phyloP scores from a whole-genome alignment of 225 moss, liverwort and hornwort genomes.

The Thuidium tamariscinum region DNA sequence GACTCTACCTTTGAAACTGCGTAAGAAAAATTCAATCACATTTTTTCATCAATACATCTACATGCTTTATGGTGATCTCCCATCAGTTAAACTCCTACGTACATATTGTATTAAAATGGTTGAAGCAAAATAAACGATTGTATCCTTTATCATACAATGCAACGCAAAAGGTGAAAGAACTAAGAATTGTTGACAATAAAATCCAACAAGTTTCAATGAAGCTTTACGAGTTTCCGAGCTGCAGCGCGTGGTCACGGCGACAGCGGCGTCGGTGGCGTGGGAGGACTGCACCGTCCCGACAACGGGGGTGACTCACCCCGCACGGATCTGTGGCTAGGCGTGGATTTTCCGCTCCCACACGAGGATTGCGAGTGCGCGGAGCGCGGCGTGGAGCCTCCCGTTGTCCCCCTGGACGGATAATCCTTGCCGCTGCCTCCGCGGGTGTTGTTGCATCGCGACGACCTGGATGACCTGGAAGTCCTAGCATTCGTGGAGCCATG shows the following conservation, averaged over 20 bases:
- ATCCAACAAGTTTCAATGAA: neutral
- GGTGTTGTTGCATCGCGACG: neutral
- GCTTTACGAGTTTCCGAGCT: neutral
- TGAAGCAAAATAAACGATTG: neutral
- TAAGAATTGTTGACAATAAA: neutral
- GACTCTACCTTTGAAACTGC: neutral
- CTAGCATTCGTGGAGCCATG: neutral
- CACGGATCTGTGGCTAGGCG: neutral
- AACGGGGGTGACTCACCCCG: neutral
- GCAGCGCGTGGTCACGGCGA: neutral
- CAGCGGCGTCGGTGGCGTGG: neutral
- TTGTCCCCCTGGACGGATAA: constrained; percentile 15
- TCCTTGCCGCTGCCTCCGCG: constrained; percentile 5
- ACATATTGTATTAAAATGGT: no score
- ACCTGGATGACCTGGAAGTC: neutral
- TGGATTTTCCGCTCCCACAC: neutral
- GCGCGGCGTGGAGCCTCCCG: neutral
- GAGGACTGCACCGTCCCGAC: constrained; percentile 14
- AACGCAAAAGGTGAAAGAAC: neutral
- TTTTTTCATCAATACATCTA: neutral
- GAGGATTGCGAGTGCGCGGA: neutral
- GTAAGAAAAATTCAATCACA: neutral
- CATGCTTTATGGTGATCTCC: neutral
- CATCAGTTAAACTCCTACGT: neutral
- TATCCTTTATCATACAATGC: neutral